Percentiles rank a stretch among this genome's conserved stretches.
These are phyloP conservation scores for Lodderomyces orthopsilosis DNA, from an alignment of 1,139 yeast genomes.

Conservation along the genomic window DNA sequence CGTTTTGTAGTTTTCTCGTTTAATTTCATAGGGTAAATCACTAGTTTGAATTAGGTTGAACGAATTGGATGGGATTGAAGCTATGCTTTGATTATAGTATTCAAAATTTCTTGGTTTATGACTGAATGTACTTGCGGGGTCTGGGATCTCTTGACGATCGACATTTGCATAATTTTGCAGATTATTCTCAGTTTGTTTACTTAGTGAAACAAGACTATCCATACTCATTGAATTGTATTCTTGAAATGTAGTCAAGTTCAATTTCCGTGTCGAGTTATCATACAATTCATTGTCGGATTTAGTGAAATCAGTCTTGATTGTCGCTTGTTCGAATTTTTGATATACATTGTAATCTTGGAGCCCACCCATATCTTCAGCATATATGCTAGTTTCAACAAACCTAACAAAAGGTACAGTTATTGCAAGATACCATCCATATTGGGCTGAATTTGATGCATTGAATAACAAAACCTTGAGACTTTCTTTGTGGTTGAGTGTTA, in stretches of 20 bases:
- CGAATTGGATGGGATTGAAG: slow-evolving; percentile 27
- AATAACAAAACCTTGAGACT: slow-evolving; percentile 33
- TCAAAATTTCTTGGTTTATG: slow-evolving; percentile 40
- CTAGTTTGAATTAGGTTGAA: slow-evolving; percentile 39
- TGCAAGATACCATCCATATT: slow-evolving; percentile 41
- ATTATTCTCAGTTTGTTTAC: slow-evolving; percentile 15
- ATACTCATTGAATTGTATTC: slow-evolving; percentile 24
- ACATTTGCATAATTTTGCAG: slow-evolving; percentile 15
- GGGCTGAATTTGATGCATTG: slow-evolving; percentile 35
- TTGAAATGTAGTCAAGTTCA: slow-evolving; percentile 27
- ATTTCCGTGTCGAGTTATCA: slow-evolving; percentile 23
- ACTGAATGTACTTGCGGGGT: slow-evolving; percentile 18
- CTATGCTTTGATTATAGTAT: slow-evolving; percentile 29
- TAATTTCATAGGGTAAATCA: slow-evolving; percentile 35
- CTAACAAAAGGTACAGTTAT: slow-evolving; percentile 37
- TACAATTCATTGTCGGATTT: slow-evolving; percentile 26
- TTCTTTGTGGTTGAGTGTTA: slow-evolving; percentile 14
- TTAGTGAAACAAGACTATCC: slow-evolving; percentile 30
- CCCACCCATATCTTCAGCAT: slow-evolving; percentile 25
- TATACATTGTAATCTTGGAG: slow-evolving; percentile 18
- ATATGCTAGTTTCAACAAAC: slow-evolving; percentile 33
- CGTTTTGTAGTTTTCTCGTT: slow-evolving; percentile 23
- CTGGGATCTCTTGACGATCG: slow-evolving; percentile 16
- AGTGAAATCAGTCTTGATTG: slow-evolving; percentile 20
- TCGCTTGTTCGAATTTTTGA: slow-evolving; percentile 14